Evolutionary conservation across 2,329 filamentous ascomycete genomes (phyloP).

Genomic region (Xylaria hypoxylon): DNA sequence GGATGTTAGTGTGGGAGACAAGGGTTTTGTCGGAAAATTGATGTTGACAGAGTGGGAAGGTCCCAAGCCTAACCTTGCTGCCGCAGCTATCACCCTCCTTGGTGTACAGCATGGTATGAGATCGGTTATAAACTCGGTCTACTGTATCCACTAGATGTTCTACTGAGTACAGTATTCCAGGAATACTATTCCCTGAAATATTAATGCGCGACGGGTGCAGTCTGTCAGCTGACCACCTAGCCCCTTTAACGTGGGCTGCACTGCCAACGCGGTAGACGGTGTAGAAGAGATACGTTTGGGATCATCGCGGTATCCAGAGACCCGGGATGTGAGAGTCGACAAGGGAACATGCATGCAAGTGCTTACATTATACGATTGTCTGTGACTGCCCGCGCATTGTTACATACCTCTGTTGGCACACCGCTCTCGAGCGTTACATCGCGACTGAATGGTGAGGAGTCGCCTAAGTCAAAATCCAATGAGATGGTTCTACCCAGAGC

Average conservation of each 20-base stretch:
- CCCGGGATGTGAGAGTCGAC: slow-evolving; percentile 14
- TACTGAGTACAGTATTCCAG: too few relatives aligned
- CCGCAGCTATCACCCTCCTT: too few relatives aligned
- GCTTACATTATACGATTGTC: slow-evolving; percentile 10
- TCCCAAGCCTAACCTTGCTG: too few relatives aligned
- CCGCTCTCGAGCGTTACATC: slow-evolving; percentile 28
- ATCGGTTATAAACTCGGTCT: too few relatives aligned
- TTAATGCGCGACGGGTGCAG: slow-evolving; percentile 2
- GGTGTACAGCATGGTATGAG: too few relatives aligned
- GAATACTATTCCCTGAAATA: slow-evolving; percentile 2
- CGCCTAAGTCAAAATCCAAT: background rate
- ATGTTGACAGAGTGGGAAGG: too few relatives aligned
- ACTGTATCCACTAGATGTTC: too few relatives aligned
- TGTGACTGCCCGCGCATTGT: slow-evolving; percentile 43
- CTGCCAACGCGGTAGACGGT: background rate
- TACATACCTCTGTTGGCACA: slow-evolving; percentile 17
- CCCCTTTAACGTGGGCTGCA: background rate
- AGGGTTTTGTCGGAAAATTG: too few relatives aligned
- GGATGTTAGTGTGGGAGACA: too few relatives aligned
- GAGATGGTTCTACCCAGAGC: background rate
- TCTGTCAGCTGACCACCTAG: slow-evolving; percentile 20
- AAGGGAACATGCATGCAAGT: slow-evolving; percentile 19
- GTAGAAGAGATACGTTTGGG: background rate
- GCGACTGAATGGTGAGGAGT: slow-evolving; percentile 7
- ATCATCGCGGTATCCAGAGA: slow-evolving; percentile 19